A percentile compares a stretch with the other conserved stretches of the same genome.
These are phyloP conservation scores for Capronia americana DNA, from an alignment of 2,329 filamentous ascomycete species.

Conservation along the genomic window DNA sequence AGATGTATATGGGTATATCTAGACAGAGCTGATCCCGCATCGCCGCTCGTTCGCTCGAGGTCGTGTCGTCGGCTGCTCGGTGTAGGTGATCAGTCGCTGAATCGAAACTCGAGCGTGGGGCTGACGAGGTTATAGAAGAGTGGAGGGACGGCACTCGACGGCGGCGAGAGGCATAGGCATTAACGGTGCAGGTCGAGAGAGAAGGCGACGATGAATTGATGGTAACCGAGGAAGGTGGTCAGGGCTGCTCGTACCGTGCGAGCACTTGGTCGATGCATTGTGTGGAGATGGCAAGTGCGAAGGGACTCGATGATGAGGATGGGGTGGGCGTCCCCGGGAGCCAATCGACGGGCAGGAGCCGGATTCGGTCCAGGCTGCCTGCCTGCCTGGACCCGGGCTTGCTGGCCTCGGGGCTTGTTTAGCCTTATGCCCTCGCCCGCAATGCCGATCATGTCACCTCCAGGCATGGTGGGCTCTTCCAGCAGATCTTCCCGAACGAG, in stretches of 20 bases:
- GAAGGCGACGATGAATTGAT: conserved; percentile 6
- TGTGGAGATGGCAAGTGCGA: conserved; percentile 13
- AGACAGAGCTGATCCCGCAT: conserved; percentile 18
- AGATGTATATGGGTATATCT: conserved; percentile 7
- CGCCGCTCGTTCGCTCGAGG: conserved; percentile 13
- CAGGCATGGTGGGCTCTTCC: not conserved
- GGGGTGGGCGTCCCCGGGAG: not conserved
- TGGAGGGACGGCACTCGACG: conserved; percentile 1
- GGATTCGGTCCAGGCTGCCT: not conserved
- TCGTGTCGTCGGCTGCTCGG: not conserved
- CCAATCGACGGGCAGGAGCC: not conserved
- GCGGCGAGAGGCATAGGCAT: not conserved
- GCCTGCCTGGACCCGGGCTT: not conserved
- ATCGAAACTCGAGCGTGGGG: not conserved
- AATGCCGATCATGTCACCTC: not conserved
- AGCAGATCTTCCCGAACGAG: not conserved
- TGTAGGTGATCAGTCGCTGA: conserved; percentile 1
- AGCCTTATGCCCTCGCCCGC: conserved; percentile 19
- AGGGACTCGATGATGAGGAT: conserved; percentile 1
- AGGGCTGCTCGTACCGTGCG: not conserved
- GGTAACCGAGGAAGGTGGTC: conserved; percentile 6
- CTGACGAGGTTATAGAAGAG: not conserved
- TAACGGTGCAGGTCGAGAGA: not conserved
- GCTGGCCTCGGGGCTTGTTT: conserved; percentile 3
- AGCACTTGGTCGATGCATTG: conserved; percentile 8